Evolutionary conservation across 1,284 basidiomycete species (phyloP).

Genomic region (Leccinum griseonigrum): DNA sequence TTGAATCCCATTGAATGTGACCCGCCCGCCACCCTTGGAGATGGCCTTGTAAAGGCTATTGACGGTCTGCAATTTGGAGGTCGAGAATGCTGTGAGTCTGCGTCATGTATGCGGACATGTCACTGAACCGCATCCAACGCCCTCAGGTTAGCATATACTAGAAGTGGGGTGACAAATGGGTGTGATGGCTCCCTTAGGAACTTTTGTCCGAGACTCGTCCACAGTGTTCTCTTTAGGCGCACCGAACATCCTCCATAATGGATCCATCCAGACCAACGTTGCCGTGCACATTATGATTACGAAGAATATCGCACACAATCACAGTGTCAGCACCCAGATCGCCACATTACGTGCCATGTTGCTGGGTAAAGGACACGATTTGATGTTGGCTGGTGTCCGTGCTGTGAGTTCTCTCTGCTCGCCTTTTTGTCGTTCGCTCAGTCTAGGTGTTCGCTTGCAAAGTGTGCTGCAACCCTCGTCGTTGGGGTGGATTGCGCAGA

Average conservation of each 20-base stretch:
- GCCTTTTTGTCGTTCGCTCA: not conserved
- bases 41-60: constrained; percentile 56
- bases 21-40: constrained; percentile 45
- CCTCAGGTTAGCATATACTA: constrained; percentile 57
- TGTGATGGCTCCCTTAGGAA: constrained; percentile 53
- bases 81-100: constrained; percentile 63
- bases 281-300: constrained; percentile 71
- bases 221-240: constrained; percentile 64
- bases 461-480: constrained; percentile 61
- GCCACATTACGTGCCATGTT: constrained; percentile 61
- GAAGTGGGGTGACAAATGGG: constrained; percentile 59
- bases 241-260: constrained; percentile 58
- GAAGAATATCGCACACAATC: constrained; percentile 38
- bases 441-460: not conserved
- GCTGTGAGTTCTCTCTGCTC: constrained; percentile 40
- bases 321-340: constrained; percentile 67
- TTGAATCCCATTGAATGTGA: constrained; percentile 49
- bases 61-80: constrained; percentile 74
- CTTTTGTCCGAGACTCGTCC: constrained; percentile 66
- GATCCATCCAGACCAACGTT: constrained; percentile 65
- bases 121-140: not conserved
- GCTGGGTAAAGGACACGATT: constrained; percentile 49
- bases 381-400: constrained; percentile 57
- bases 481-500: constrained; percentile 72
- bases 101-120: constrained; percentile 8